Percentiles rank a stretch among this genome's conserved stretches.
These are phyloP conservation scores for Cronartium ribicola DNA, from an alignment of 1,284 basidiomycete genomes.

Conservation along the genomic window DNA sequence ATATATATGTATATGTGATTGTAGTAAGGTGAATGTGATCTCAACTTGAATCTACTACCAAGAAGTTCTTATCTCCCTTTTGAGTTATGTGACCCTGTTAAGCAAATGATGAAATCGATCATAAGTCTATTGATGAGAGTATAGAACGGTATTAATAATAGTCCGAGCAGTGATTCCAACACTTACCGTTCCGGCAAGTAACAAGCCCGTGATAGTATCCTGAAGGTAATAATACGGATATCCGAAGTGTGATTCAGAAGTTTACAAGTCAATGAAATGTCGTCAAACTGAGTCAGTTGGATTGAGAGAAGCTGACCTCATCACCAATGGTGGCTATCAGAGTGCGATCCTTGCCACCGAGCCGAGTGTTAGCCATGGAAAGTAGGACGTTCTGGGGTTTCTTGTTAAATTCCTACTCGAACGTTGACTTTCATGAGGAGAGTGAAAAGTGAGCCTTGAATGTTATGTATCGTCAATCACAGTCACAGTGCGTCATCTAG, in stretches of 20 bases:
- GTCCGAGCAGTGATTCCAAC: neutral
- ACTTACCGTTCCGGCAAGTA: constrained; percentile 74
- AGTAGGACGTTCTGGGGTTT: too few species aligned
- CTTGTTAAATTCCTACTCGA: too few species aligned
- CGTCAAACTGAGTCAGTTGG: neutral
- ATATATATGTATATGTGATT: neutral
- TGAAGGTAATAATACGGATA: constrained; percentile 54
- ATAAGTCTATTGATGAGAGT: neutral
- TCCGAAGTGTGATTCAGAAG: constrained; percentile 11
- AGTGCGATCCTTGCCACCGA: constrained; percentile 60
- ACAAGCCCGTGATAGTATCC: constrained; percentile 90
- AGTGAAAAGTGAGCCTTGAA: too few species aligned
- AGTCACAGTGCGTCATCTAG: too few species aligned
- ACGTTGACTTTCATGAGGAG: too few species aligned
- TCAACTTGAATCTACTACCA: constrained; percentile 83
- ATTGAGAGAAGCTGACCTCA: constrained; percentile 61
- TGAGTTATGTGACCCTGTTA: constrained; percentile 67
- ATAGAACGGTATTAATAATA: neutral
- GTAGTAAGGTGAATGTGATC: constrained; percentile 42
- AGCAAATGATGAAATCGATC: neutral
- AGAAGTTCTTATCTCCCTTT: constrained; percentile 89
- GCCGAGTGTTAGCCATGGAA: constrained; percentile 37
- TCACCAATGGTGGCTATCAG: constrained; percentile 91
- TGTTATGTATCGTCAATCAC: too few species aligned
- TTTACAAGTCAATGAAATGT: constrained; percentile 8